Evolutionary conservation across 2,329 filamentous ascomycete genomes (phyloP), one percentile per base, ranked within the genome.

Genomic region (Cadophora sp.): DNA sequence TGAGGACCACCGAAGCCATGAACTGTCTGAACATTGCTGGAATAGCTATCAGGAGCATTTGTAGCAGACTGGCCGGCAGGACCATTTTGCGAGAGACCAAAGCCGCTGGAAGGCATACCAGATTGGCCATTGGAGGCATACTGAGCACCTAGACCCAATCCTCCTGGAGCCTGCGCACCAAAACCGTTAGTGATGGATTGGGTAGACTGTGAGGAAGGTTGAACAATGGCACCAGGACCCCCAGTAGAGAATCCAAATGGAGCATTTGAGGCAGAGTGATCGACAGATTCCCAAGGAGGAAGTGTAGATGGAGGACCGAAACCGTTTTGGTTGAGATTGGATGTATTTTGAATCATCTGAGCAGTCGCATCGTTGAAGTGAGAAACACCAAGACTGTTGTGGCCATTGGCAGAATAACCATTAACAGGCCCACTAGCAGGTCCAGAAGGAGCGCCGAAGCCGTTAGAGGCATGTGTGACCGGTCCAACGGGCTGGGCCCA

Each of bases 381-480:
- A 9, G 43, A 48, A 14, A 9, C n/a, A 59, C 55, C 31, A 24
- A 40, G 16, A 26, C 29, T 22, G 24, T 31, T 34, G 1, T 37
- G 29, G 37, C 5, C 29, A 7, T 14, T 24, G n/a, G 8, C 11
- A 19, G 31, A 14, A 24, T 27, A 3, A 40, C 14, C 56, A 34
- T 12, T 24, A 22, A 14, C 22, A 59, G 14, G 22, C n/a, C n/a
- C n/a, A n/a, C n/a, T n/a, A n/a, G n/a, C n/a, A 37, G 56, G 22
- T 8, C 11, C 56, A 59, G 56, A 43, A 24, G 56, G 34, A 43
- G 56, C 56, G 27, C 31, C 34, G 27, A 59, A 59, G 22, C 34
- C 56, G 16, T 26, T 43, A 24, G 22, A 34, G 4, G 43, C 43
- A 43, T 43, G 5, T 19, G 40, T 16, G 40, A 43, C 40, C 12